Base-by-base conservation (phyloP, 306 rosid genomes). In the Dryas drummondii region DNA sequence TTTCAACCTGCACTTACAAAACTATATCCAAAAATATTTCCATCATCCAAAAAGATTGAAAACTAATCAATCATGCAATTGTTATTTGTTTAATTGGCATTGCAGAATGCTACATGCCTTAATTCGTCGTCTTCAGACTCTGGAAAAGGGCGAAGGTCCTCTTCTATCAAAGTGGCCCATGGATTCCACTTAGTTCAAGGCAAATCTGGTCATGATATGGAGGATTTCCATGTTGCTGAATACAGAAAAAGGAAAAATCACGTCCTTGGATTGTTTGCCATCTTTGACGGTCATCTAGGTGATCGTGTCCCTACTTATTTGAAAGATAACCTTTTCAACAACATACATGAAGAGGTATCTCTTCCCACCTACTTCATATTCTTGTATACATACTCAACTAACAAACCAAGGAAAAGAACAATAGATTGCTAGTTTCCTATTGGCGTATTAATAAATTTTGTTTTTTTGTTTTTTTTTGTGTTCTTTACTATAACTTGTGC, bases 251-350 rank as follows among this genome's bases (percentile, higher is more conserved):
- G 79, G 41, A 76, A 76, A 9, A 87, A 88, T 44, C 72, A 74
- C 9, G 87, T 84, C 14, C 74, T 90, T 70, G 96, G 96, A 32
- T 80, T 90, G 42, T 88, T 90, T 78, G 96, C 96, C 9, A 90
- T 90, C 64, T 90, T 90, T 41, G 96, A 90, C 74, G 93, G 92
- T 48, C 96, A 90, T 80, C 84, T 83, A 75, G 92, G 96, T 63
- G 89, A 90, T 71, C 84, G 86, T 61, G 87, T 90, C 50, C 89
- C 93, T 17, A 83, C 71, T 83, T 90, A 84, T 82, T 88, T 90
- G 84, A 89, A 84, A 42, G 66, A 49, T 78, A 76, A 90, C 79
- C 92, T 90, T 37, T 90, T 90, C 14, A 74, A 85, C 13, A 86
- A 83, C 68, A 90, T 90, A 45, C 82, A 88, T 69, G 83, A 88